Evolutionary conservation across 495 filamentous ascomycete species (phyloP), one percentile per base, ranked within the genome.

Genomic region (Cercophora sp.): DNA sequence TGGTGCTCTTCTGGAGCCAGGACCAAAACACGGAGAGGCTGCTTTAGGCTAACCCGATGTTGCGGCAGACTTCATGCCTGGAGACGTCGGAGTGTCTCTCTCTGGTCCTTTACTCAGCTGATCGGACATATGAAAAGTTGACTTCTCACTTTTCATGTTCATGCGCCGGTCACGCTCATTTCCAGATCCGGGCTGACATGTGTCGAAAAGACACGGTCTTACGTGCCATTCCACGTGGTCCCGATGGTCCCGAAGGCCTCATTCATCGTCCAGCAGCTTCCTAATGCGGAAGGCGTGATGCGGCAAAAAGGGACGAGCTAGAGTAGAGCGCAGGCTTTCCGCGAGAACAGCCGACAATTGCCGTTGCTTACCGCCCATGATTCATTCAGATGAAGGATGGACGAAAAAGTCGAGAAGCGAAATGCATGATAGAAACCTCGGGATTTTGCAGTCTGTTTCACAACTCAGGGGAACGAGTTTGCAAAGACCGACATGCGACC

Each of bases 271-370:
- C 4, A 25, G 23, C 19, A 43, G 40, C 40, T 43, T 43, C 40
- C 40, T 43, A 23, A 22, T 43, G 5, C 22, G 40, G 40, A 18
- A 43, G 25, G 22, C n/a, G n/a, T 27, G 44, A 47, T 11, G 8
- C 19, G 24, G 6, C 27, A 15, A 15, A 47, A 32, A n/a, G n/a
- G n/a, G n/a, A n/a, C n/a, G n/a, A n/a, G n/a, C n/a, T 19, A 22
- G 19, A 36, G n/a, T 11, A 5, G 8, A 42, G 19, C 19, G 27
- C 11, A n/a, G 27, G 8, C 18, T 16, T 31, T 2, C 10, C 36
- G 32, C 9, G 18, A 41, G n/a, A 4, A 51, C 35, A 29, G 42
- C 48, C 48, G 48, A 51, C 25, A 40, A 10, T 40, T 42, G 36
- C 48, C 48, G 48, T 22, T 16, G 15, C 6, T 51, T 41, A 41